Evolutionary conservation across 208 protist species (phyloP).

Genomic region (Leishmania major): DNA sequence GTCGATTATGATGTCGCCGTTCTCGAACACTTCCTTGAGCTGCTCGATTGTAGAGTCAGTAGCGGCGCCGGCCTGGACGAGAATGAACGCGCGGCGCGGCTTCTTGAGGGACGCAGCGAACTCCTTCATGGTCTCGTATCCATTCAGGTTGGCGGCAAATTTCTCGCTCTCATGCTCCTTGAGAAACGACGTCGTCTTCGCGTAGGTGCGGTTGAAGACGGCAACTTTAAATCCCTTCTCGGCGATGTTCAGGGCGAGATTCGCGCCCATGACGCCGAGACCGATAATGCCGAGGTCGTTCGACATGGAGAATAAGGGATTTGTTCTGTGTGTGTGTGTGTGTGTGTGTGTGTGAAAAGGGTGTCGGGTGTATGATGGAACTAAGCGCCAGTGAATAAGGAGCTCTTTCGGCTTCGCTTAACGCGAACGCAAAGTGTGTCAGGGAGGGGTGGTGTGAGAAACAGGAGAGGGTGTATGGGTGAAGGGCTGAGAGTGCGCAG

Average conservation of each 20-base stretch:
- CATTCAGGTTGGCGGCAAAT: constrained; percentile 71
- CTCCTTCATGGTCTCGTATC: constrained; percentile 77
- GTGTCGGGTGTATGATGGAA: not conserved
- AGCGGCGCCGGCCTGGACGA: constrained; percentile 96
- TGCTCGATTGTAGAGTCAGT: constrained; percentile 96
- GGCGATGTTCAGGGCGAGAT: constrained; percentile 98
- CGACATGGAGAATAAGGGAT: constrained; percentile 45
- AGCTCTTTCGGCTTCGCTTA: not conserved
- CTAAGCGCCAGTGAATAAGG: not conserved
- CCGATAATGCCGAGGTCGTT: constrained; percentile 97
- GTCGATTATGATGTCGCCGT: constrained; percentile 96
- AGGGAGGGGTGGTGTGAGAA: not conserved
- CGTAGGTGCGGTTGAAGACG: constrained; percentile 93
- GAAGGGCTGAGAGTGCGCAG: not conserved
- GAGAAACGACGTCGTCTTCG: constrained; percentile 90
- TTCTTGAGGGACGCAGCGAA: constrained; percentile 86
- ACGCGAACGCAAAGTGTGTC: not conserved
- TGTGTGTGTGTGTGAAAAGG: constrained; percentile 10
- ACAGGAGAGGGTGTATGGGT: not conserved
- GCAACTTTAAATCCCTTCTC: constrained; percentile 95
- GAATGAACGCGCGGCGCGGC: constrained; percentile 94
- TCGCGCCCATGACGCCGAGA: constrained; percentile 99
- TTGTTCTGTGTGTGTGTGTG: constrained; percentile 3
- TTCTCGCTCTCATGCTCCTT: constrained; percentile 48
- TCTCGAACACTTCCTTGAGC: constrained; percentile 77